Evolutionary conservation across 495 filamentous ascomycete genomes (phyloP), one percentile per base, ranked within the genome.

Genomic region (Amphirosellinia nigrospora): DNA sequence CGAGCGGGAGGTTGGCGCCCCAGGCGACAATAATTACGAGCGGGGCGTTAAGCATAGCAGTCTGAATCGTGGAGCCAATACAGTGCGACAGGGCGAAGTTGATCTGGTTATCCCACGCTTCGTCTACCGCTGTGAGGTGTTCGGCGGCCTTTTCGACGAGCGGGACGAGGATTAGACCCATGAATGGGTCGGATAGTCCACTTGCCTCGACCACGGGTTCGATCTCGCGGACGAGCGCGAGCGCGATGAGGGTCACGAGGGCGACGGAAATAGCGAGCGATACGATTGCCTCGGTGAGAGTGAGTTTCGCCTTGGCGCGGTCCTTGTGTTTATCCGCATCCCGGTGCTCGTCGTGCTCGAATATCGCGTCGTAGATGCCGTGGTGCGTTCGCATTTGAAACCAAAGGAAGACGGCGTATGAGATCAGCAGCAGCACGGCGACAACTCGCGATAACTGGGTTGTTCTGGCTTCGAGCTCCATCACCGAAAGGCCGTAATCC

Each of bases 61-160:
- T 98, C 77, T 97, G 95, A 58, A 97, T 91, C 5, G 91, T 93
- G 15, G 93, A 89, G 21, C 93, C 94, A 48, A 98, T 89, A 64
- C 96, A 92, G 80, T 97, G 93, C 55, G 92, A 90, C 9, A 98
- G 87, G 0, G 95, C 94, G 78, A 96, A 96, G 82, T 97, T 97
- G 88, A 93, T 92, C 75, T 85, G 89, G 78, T 91, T 87, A 77
- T 93, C 92, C 86, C 90, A 97, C 11, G 94, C 95, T 83, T 97
- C 94, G 78, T 98, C 94, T 53, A 98, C 81, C 15, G 94, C 92
- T 0, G 92, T 97, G 45, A 97, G 80, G 78, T 97, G 94, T 82
- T 97, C 94, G 11, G 93, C 93, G 0, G 90, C 91, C 77, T 98
- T 98, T 75, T 97, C 94, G 9, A 97, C 94, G 1, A 98, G 83